Evolutionary conservation across 495 filamentous ascomycete species (phyloP), one percentile per base, ranked within the genome.

Genomic region (Penicillium nucicola): DNA sequence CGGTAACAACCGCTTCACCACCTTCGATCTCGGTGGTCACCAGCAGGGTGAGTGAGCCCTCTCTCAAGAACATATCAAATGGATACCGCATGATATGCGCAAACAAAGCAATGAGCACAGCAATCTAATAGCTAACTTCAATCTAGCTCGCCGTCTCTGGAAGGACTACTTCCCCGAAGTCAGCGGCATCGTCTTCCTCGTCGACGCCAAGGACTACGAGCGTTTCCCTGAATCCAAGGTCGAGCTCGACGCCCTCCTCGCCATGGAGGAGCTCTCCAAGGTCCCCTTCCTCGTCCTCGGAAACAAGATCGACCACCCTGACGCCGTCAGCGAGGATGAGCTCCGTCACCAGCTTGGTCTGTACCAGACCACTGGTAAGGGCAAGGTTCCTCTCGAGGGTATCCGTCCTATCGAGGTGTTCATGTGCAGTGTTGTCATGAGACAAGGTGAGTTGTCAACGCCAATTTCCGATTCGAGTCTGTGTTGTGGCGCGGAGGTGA

Each of bases 81-180:
- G 25, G 10, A 28, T 8, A 28, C 0, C 25, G 20, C 25, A 28
- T 1, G 4, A 28, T 28, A 28, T 28, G 25, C 25, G 7, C 25
- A 28, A 9, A 8, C 25, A 28, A 28, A 6, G 6, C 25, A 6
- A 28, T 9, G 10, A 28, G 25, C 25, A 28, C 25, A 37, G 33
- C 31, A 17, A 51, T 23, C 23, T 35, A 12, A 36, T 20, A 17
- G 32, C 22, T 32, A 32, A 25, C 38, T 36, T 34, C 23, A 19
- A 42, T 54, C 33, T 58, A 93, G 93, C 92, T 46, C 92, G 95
- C 42, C 90, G 95, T 60, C 83, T 97, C 53, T 98, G 93, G 92
- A 92, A 92, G 63, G 93, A 98, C 66, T 95, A 95, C 72, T 95
- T 97, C 86, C 95, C 93, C 67, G 93, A 98, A 80, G 93, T 97